These are phyloP conservation scores for Neopestalotiopsis rosae DNA, from an alignment of 2,329 filamentous ascomycete species.

Conservation along the genomic window DNA sequence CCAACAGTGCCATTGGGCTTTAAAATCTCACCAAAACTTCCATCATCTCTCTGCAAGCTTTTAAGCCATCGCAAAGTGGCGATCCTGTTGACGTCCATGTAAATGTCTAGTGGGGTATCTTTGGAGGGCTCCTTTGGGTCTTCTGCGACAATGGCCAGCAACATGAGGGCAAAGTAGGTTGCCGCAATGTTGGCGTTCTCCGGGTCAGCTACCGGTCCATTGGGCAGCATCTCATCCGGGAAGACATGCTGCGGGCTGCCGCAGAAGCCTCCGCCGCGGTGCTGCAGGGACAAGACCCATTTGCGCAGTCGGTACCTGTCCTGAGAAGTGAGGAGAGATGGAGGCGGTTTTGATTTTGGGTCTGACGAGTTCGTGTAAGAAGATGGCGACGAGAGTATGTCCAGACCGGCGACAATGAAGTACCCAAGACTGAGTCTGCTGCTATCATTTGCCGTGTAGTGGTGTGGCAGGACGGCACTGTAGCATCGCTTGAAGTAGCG, in stretches of 20 bases:
- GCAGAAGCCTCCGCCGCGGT: constrained; percentile 85
- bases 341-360: constrained; percentile 55
- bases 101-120: constrained; percentile 38
- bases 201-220: constrained; percentile 38
- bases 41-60: constrained; percentile 78
- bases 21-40: constrained; percentile 88
- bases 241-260: constrained; percentile 75
- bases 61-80: constrained; percentile 77
- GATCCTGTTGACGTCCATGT: constrained; percentile 69
- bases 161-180: constrained; percentile 85
- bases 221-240: constrained; percentile 46
- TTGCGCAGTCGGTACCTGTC: constrained; percentile 56
- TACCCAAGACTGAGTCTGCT: constrained; percentile 88
- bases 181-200: constrained; percentile 77
- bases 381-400: constrained; percentile 73
- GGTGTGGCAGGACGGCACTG: constrained; percentile 77
- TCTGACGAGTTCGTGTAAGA: constrained; percentile 43
- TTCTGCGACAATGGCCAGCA: constrained; percentile 61
- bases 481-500: constrained; percentile 94
- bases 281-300: constrained; percentile 89
- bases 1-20: constrained; percentile 63
- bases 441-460: constrained; percentile 88
- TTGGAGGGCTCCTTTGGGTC: constrained; percentile 39
- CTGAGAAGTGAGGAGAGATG: constrained; percentile 53
- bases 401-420: constrained; percentile 86